These are phyloP conservation scores for Aspergillus affinis DNA, from an alignment of 495 filamentous ascomycete genomes.

Conservation along the genomic window DNA sequence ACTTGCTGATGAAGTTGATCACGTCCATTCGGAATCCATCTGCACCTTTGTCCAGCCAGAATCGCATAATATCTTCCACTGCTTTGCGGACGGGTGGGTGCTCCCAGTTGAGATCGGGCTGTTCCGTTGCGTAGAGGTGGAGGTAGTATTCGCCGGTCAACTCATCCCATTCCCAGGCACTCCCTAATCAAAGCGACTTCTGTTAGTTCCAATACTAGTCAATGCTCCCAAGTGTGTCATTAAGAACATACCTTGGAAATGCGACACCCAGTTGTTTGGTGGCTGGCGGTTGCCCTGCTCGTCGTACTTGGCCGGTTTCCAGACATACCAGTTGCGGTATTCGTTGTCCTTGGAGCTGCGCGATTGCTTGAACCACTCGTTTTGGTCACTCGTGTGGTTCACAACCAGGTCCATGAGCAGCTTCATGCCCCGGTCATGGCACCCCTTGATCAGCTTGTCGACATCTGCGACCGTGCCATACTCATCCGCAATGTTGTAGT, in stretches of 20 bases:
- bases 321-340: slow-evolving; percentile 74
- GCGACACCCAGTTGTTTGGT: slow-evolving; percentile 68
- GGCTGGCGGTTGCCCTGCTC: slow-evolving; percentile 59
- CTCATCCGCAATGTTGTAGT: slow-evolving; percentile 58
- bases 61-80: slow-evolving; percentile 66
- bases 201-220: slow-evolving; percentile 3
- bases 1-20: slow-evolving; percentile 68
- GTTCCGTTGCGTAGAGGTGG: slow-evolving; percentile 61
- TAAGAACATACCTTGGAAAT: slow-evolving; percentile 50
- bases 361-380: slow-evolving; percentile 72
- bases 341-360: slow-evolving; percentile 55
- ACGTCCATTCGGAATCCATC: slow-evolving; percentile 71
- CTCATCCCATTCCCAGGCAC: slow-evolving; percentile 67
- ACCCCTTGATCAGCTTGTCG: slow-evolving; percentile 58
- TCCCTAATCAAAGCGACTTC: slow-evolving; percentile 30
- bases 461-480: slow-evolving; percentile 66
- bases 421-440: slow-evolving; percentile 61
- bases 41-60: slow-evolving; percentile 68
- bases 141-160: slow-evolving; percentile 67
- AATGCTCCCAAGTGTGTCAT: background rate
- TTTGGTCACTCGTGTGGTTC: slow-evolving; percentile 78
- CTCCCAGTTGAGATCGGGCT: slow-evolving; percentile 79
- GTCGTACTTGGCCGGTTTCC: slow-evolving; percentile 60
- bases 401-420: slow-evolving; percentile 73
- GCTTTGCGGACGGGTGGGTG: slow-evolving; percentile 58